Evolutionary conservation across 1,139 yeast species (phyloP), one percentile per base, ranked within the genome.

Genomic region (Meyerozyma smithsonii): DNA sequence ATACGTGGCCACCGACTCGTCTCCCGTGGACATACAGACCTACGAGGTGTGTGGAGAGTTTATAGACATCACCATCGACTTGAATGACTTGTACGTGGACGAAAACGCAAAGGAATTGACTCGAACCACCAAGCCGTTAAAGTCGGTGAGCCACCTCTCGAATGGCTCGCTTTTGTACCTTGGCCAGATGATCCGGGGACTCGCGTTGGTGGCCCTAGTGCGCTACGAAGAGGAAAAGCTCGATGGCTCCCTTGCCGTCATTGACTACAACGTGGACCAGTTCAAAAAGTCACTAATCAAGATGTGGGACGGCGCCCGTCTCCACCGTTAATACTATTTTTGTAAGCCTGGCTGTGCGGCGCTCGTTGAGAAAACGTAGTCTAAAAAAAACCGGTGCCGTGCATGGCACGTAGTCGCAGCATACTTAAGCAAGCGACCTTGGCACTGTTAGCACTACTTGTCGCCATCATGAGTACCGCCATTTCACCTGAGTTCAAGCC

Each of bases 11-110:
- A 92, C 97, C 0, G 98, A 92, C 59, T 85, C 96, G 0, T 81
- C 92, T 2, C 97, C 97, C 0, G 96, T 90, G 24, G 97, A 92
- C 61, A 86, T 89, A 23, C 96, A 89, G 54, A 86, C 95, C 0
- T 92, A 92, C 58, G 97, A 92, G 59, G 95, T 90, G 2, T 92
- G 98, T 61, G 95, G 97, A 1, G 98, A 92, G 55, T 92, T 90
- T 55, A 90, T 92, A 40, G 98, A 92, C 59, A 94, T 92, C 15
- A 84, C 97, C 3, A 83, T 89, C 28, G 97, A 92, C 55, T 66
- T 92, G 46, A 94, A 88, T 51, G 85, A 84, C 40, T 60, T 84
- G 37, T 84, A 84, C 51, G 77, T 80, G 45, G 72, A 70, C 36
- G 59, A 55, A 8, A 45, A 40, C 12, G 46, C 40, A 25, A 42